phyloP scores from a whole-genome alignment of 2,329 filamentous ascomycete genomes.

The Dryadomyces quercus-mongolicae region DNA sequence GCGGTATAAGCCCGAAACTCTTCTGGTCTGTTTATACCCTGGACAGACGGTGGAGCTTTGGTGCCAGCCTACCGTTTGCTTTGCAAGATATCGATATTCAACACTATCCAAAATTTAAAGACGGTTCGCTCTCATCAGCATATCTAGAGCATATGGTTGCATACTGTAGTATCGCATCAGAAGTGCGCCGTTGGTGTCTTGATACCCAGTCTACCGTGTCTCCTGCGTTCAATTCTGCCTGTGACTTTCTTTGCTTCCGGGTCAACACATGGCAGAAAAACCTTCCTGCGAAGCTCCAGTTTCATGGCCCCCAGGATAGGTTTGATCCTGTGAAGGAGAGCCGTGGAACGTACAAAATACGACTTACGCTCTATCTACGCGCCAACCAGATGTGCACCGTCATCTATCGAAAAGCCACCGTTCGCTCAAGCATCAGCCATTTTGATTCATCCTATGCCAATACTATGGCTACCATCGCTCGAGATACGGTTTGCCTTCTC shows the following conservation, averaged over 20 bases:
- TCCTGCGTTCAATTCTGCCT: background rate
- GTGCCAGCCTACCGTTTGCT: constrained; percentile 4
- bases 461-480: background rate
- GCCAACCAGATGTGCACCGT: constrained; percentile 1
- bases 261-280: background rate
- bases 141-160: background rate
- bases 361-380: background rate
- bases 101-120: background rate
- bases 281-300: background rate
- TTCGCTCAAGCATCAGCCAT: background rate
- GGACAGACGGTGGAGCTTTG: constrained; percentile 7
- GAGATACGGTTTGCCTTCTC: background rate
- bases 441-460: background rate
- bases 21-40: constrained; percentile 4
- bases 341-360: background rate
- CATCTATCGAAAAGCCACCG: background rate
- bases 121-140: background rate
- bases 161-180: background rate
- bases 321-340: background rate
- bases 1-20: background rate
- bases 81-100: background rate
- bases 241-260: constrained; percentile 1
- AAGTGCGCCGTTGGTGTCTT: background rate
- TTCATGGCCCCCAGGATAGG: background rate
- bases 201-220: background rate